Evolutionary conservation across 1,284 basidiomycete species (phyloP).

Genomic region (Quambalaria eucalypti): DNA sequence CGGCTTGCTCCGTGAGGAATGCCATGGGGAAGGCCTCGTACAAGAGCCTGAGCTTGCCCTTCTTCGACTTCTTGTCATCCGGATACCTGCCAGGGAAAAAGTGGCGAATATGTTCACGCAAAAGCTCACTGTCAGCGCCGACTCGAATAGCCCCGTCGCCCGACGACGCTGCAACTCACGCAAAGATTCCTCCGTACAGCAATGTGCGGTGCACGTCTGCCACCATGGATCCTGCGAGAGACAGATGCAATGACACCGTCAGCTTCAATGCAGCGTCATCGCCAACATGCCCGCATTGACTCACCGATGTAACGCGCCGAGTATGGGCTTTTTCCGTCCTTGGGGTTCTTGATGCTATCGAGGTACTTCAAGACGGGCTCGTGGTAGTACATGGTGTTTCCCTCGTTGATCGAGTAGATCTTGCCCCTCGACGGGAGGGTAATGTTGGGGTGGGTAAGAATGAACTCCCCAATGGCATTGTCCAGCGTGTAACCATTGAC

Average conservation of each 20-base stretch:
- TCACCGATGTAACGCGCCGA: conserved; percentile 69
- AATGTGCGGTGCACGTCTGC: conserved; percentile 93
- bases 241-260: background rate
- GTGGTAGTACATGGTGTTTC: conserved; percentile 90
- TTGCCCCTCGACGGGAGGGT: conserved; percentile 86
- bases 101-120: background rate
- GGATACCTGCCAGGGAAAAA: conserved; percentile 63
- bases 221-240: conserved; percentile 67
- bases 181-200: conserved; percentile 96
- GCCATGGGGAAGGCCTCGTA: conserved; percentile 99
- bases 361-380: conserved; percentile 63
- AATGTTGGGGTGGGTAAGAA: conserved; percentile 96
- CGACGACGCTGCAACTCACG: conserved; percentile 38
- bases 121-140: background rate
- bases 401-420: conserved; percentile 99
- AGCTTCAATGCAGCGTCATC: background rate
- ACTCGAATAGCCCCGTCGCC: no score
- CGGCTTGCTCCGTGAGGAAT: conserved; percentile 89
- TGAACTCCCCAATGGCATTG: conserved; percentile 79
- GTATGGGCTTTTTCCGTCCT: conserved; percentile 48
- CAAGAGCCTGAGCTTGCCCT: conserved; percentile 83
- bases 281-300: conserved; percentile 39
- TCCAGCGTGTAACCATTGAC: conserved; percentile 99
- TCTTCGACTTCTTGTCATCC: conserved; percentile 93
- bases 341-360: conserved; percentile 75